Percentiles rank a stretch among this genome's conserved stretches.
Evolutionary conservation across 441 rosid species (phyloP).

Genomic region (Kokia cookei): DNA sequence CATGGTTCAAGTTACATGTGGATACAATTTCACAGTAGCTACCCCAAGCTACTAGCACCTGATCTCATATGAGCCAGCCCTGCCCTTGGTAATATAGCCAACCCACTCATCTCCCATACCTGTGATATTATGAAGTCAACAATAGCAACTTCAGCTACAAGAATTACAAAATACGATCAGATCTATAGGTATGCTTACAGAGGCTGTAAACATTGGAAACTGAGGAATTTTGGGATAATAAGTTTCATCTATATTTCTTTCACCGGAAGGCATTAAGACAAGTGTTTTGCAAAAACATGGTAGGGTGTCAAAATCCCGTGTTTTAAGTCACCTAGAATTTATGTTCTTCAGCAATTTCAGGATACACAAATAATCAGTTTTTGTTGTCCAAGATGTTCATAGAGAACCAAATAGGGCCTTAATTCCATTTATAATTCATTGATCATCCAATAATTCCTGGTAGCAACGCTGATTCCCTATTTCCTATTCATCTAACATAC

Average conservation of each 20-base stretch:
- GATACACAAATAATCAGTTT: no score
- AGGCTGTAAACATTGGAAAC: conserved; percentile 99
- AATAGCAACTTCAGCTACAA: not conserved
- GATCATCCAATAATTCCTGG: no score
- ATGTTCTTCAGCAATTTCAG: no score
- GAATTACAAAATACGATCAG: not conserved
- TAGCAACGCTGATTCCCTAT: no score
- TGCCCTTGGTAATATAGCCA: conserved; percentile 72
- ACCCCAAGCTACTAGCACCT: conserved; percentile 53
- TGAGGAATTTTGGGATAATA: conserved; percentile 14
- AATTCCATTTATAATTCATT: no score
- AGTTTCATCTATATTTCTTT: not conserved
- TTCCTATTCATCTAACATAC: no score
- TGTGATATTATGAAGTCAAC: conserved; percentile 16
- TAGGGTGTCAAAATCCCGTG: not conserved
- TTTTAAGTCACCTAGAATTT: no score
- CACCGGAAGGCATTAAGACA: not conserved
- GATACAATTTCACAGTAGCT: not conserved
- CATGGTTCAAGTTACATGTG: not conserved
- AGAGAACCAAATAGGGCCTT: no score
- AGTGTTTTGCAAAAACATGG: not conserved
- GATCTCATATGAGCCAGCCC: conserved; percentile 89
- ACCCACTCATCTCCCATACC: conserved; percentile 99
- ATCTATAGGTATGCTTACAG: conserved; percentile 35
- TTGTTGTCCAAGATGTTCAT: no score